Base-by-base conservation (phyloP, 345 rosid genomes). In the Streptanthus diversifolius region DNA sequence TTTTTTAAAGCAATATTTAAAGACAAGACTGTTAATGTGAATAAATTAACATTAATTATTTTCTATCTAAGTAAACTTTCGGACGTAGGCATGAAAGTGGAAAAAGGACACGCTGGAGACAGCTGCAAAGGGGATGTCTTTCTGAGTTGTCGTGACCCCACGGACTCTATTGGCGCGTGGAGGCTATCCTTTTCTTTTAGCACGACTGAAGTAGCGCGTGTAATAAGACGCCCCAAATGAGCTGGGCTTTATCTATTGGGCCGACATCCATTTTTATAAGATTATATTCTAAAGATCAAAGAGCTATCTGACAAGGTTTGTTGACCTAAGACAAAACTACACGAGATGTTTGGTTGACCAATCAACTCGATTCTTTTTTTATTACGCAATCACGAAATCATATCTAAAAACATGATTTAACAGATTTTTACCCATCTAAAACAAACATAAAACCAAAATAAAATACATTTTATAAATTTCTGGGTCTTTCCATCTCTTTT, bases 91-190 rank as follows among this genome's bases (percentile, higher is more conserved):
- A 12, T 63, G 71, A 73, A 73, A 41, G 71, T 65, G 77, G 71
- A 32, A 5, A 39, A 17, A 18, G 33, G 39, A 73, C 66, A 73
- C 58, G 72, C 53, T 74, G 78, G 72, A 57, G 67, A 74, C 72
- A 65, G 77, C 30, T 44, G 44, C 21, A 43, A 64, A 32, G 41
- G 2, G 14, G 13, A 49, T 71, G 15, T 49, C 30, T 61, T 49
- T 48, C 30, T 71, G 58, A 49, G 37, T 24, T 60, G 57, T 57
- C 52, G 24, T 59, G 75, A 30, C 65, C 63, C 56, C 29, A 56
- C 47, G 11, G 22, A 32, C 11, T 37, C 4, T 39, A 0, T 10
- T 39, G 35, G 30, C 76, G 69, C 68, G 69, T 71, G 62, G 62
- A 37, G 8, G 8, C 37, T 71, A 61, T 62, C 62, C 57, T n/a